These are phyloP conservation scores for Alternaria solani DNA, from an alignment of 2,329 filamentous ascomycete species.

Conservation along the genomic window DNA sequence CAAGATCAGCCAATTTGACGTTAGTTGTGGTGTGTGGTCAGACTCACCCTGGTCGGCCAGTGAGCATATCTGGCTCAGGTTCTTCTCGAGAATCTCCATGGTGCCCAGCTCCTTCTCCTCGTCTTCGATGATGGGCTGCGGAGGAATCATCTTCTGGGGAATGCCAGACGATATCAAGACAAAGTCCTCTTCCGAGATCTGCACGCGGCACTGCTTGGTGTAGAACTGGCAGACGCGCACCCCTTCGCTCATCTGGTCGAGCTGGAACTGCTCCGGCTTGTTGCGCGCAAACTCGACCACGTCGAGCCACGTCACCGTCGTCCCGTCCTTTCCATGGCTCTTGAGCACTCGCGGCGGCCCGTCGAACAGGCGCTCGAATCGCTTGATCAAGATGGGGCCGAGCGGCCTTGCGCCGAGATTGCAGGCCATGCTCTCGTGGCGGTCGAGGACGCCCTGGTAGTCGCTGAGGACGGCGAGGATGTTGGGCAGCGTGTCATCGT, in stretches of 20 bases:
- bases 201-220: constrained; percentile 80
- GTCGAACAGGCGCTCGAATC: constrained; percentile 86
- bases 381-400: constrained; percentile 82
- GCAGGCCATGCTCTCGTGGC: constrained; percentile 85
- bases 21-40: neutral
- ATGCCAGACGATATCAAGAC: constrained; percentile 83
- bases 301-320: constrained; percentile 80
- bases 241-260: constrained; percentile 74
- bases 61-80: constrained; percentile 78
- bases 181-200: constrained; percentile 89
- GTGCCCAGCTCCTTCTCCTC: constrained; percentile 86
- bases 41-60: constrained; percentile 75
- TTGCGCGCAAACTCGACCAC: constrained; percentile 84
- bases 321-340: constrained; percentile 67
- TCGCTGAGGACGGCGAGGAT: constrained; percentile 76
- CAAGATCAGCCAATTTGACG: constrained; percentile 9
- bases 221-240: constrained; percentile 80
- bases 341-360: constrained; percentile 75
- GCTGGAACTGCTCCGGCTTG: constrained; percentile 78
- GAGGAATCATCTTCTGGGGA: constrained; percentile 81
- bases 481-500: constrained; percentile 75
- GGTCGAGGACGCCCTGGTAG: constrained; percentile 84
- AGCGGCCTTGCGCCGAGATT: constrained; percentile 85
- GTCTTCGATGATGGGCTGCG: constrained; percentile 83
- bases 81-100: constrained; percentile 82